Percentiles rank a stretch among this genome's conserved stretches.
Evolutionary conservation across 129 eudicot genomes (phyloP).

Genomic region (Ambrosia trifida): DNA sequence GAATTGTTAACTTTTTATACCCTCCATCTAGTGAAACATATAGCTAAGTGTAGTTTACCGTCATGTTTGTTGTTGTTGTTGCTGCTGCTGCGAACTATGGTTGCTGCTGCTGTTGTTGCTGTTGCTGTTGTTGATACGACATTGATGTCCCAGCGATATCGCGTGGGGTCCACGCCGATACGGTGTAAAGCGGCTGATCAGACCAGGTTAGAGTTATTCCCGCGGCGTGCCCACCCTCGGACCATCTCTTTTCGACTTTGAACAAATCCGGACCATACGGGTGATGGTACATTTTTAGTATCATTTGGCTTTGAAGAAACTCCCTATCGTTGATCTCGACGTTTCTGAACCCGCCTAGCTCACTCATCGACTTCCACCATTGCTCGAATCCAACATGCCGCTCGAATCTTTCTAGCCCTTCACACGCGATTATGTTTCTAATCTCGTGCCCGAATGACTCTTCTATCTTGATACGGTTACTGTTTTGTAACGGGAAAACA

Average conservation of each 20-base stretch:
- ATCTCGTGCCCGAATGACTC: conserved; percentile 80
- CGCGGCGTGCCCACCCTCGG: conserved; percentile 32
- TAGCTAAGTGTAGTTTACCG: conserved; percentile 9
- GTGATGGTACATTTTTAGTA: conserved; percentile 66
- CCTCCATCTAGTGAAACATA: conserved; percentile 1
- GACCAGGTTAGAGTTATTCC: conserved; percentile 65
- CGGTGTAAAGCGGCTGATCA: conserved; percentile 84
- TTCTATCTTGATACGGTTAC: conserved; percentile 63
- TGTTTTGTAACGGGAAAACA: conserved; percentile 56
- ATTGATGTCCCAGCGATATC: conserved; percentile 58
- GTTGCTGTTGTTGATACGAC: conserved; percentile 31
- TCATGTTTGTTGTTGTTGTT: conserved; percentile 20
- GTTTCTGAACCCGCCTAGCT: conserved; percentile 64
- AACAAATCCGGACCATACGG: conserved; percentile 27
- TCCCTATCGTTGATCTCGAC: conserved; percentile 63
- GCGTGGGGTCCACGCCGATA: conserved; percentile 72
- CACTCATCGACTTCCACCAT: conserved; percentile 65
- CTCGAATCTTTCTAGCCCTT: conserved; percentile 78
- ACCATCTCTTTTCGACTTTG: conserved; percentile 50
- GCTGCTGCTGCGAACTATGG: background rate
- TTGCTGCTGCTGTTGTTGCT: conserved; percentile 23
- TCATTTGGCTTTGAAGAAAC: conserved; percentile 69
- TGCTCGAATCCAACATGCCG: conserved; percentile 66
- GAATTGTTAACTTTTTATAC: conserved; percentile 56
- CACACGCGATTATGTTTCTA: conserved; percentile 83